Conservation (phyloP, 2,329 filamentous ascomycete species). For the Nemania diffusa region DNA sequence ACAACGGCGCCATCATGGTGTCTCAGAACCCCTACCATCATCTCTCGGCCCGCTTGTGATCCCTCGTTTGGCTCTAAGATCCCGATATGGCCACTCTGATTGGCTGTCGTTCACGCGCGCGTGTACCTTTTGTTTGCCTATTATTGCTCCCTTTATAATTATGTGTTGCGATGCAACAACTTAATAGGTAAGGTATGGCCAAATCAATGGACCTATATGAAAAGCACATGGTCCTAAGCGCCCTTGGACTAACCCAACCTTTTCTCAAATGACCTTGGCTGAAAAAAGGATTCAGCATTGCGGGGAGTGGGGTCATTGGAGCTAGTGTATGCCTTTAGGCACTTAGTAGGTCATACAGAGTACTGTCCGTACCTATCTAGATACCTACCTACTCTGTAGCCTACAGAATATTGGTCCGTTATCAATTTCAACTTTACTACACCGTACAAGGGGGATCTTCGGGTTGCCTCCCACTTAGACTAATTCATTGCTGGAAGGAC, state of each 20-base stretch:
- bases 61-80: slow-evolving; percentile 24
- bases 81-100: slow-evolving; percentile 15
- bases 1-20: background rate
- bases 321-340: no score
- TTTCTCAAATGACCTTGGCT: background rate
- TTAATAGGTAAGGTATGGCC: slow-evolving; percentile 1
- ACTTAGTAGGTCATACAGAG: no score
- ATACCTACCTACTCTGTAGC: no score
- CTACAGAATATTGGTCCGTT: background rate
- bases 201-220: background rate
- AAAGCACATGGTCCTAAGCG: background rate
- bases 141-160: background rate
- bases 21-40: slow-evolving; percentile 20
- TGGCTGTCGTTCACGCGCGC: slow-evolving; percentile 34
- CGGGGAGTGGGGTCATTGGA: background rate
- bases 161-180: background rate
- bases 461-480: slow-evolving; percentile 19
- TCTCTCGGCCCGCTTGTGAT: slow-evolving; percentile 24
- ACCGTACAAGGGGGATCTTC: background rate
- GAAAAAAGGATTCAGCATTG: background rate
- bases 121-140: slow-evolving; percentile 23
- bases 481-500: background rate
- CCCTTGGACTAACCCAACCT: background rate
- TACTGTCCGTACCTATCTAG: no score
- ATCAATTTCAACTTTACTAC: background rate